These are phyloP conservation scores for Aphanomyces invadans DNA, from an alignment of 352 stramenopile genomes.

Conservation along the genomic window DNA sequence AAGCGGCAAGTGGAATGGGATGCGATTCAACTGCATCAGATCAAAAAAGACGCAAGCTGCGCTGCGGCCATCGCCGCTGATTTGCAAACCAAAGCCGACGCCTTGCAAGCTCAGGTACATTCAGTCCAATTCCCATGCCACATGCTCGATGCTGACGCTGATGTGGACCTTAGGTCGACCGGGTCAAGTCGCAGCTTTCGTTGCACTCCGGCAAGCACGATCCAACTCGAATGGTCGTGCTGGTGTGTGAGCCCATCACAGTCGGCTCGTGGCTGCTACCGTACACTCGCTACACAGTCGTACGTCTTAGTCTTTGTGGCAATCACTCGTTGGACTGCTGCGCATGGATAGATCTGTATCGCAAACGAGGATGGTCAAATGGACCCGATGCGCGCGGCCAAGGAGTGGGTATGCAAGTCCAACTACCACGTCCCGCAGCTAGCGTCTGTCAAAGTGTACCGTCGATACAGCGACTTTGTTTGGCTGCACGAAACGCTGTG, in stretches of 20 bases:
- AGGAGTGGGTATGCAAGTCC: constrained; percentile 62
- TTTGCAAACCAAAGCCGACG: constrained; percentile 58
- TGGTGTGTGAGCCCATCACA: constrained; percentile 70
- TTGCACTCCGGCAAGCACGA: constrained; percentile 68
- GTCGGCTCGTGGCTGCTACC: constrained; percentile 77
- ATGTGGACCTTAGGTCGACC: constrained; percentile 34
- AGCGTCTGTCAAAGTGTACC: constrained; percentile 75
- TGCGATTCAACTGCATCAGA: constrained; percentile 53
- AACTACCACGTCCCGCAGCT: constrained; percentile 4
- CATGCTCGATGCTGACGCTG: too few relatives aligned
- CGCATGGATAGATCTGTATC: constrained; percentile 27
- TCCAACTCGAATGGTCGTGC: constrained; percentile 67
- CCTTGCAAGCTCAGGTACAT: constrained; percentile 51
- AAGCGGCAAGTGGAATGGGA: constrained; percentile 69
- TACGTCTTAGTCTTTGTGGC: too few relatives aligned
- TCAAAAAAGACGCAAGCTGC: constrained; percentile 62
- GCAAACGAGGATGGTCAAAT: constrained; percentile 29
- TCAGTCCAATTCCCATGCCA: too few relatives aligned
- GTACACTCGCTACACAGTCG: constrained; percentile 77
- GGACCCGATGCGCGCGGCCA: constrained; percentile 59
- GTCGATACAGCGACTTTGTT: constrained; percentile 80
- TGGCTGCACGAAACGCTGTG: constrained; percentile 66
- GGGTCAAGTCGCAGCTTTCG: constrained; percentile 63
- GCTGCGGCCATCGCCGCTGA: constrained; percentile 56
- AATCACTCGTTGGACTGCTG: too few relatives aligned